Percentiles rank a stretch among this genome's conserved stretches.
phyloP scores from a whole-genome alignment of 306 rosid genomes.

The Cucumis melo region DNA sequence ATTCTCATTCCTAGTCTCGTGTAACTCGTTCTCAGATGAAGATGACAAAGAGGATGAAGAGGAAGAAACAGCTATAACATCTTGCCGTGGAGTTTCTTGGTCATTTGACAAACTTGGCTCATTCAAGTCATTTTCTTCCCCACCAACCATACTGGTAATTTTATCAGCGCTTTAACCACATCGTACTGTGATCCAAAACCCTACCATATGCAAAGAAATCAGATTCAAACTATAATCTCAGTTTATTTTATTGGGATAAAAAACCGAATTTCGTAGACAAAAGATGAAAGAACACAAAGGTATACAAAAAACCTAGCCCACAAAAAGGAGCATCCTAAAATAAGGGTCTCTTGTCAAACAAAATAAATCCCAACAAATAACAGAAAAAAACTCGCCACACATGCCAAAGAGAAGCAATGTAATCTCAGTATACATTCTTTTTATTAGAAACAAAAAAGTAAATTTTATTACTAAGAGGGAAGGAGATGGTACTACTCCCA shows the following conservation, averaged over 20 bases:
- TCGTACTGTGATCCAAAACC: background rate
- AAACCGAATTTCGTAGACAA: too few relatives aligned
- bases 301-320: too few relatives aligned
- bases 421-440: background rate
- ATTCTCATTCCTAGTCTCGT: slow-evolving; percentile 25
- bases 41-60: slow-evolving; percentile 23
- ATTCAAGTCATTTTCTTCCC: slow-evolving; percentile 8
- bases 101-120: background rate
- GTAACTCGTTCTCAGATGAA: slow-evolving; percentile 27
- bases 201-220: background rate
- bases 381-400: too few relatives aligned
- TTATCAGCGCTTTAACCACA: background rate
- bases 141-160: background rate
- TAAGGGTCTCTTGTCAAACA: too few relatives aligned
- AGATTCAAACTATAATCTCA: background rate
- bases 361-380: too few relatives aligned
- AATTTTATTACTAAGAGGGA: background rate
- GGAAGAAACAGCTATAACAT: slow-evolving; percentile 1
- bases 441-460: background rate
- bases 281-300: too few relatives aligned
- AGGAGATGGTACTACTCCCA: background rate
- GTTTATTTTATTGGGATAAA: too few relatives aligned
- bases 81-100: background rate
- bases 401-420: too few relatives aligned
- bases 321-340: too few relatives aligned